Evolutionary conservation across 306 rosid species (phyloP).

Genomic region (Elaeagnus macrophylla): DNA sequence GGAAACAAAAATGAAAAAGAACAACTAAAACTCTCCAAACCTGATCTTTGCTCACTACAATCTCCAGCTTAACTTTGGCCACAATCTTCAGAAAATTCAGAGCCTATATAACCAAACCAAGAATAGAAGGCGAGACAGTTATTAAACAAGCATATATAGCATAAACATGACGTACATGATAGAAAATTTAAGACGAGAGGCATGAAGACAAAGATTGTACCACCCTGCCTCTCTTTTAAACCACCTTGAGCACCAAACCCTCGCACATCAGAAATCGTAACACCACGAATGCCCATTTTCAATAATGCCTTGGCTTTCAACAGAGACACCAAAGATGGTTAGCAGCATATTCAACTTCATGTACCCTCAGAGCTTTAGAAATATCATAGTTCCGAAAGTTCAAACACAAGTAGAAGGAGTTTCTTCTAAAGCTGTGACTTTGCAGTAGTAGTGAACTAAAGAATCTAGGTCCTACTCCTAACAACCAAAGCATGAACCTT

Average conservation of each 20-base stretch:
- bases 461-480: neutral
- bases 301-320: conserved; percentile 54
- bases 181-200: neutral
- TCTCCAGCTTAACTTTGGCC: conserved; percentile 90
- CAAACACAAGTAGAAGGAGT: neutral
- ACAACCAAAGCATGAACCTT: no score
- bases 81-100: conserved; percentile 87
- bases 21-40: conserved; percentile 27
- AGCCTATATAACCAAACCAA: conserved; percentile 32
- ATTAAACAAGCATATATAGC: neutral
- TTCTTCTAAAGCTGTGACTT: conserved; percentile 2
- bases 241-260: conserved; percentile 99
- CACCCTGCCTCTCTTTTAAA: conserved; percentile 88
- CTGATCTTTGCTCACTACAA: conserved; percentile 77
- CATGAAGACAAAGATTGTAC: conserved; percentile 29
- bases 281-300: conserved; percentile 82
- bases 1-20: neutral
- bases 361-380: neutral
- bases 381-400: neutral
- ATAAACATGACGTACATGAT: conserved; percentile 1
- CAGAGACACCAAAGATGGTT: conserved; percentile 6
- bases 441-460: neutral
- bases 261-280: conserved; percentile 73
- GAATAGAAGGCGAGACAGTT: neutral
- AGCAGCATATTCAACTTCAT: conserved; percentile 7